Base-by-base conservation (phyloP, 2,329 filamentous ascomycete species). In the Elsinoe fawcettii region DNA sequence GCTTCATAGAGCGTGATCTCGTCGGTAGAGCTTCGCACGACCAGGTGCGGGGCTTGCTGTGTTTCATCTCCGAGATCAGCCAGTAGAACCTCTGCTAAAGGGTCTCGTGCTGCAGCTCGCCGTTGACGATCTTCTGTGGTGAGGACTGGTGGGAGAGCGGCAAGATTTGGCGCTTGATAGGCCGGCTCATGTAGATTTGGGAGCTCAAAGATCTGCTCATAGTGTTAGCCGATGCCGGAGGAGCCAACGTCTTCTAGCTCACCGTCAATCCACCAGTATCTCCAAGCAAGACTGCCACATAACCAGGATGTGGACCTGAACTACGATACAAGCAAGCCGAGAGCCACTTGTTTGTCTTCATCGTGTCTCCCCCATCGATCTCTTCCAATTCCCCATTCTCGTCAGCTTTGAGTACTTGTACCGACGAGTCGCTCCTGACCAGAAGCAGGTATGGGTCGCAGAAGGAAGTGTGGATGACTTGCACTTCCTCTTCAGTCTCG, bases 1-100 rank as follows among this genome's bases (percentile, higher is more conserved):
- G 92, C 90, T 67, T 93, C 84, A 68, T 97, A 99, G 46, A 97
- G 80, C 9, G 87, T 86, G 32, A 97, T 74, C 66, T 97, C 91
- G 62, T 96, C 87, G 59, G 83, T 85, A 8, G 81, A 79, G 51
- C 89, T 89, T 53, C 92, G 87, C 75, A 92, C 88, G 63, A 97
- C 85, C 18, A 99, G 76, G 69, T 95, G 89, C 5, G 92, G 90
- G 2, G 80, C 82, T 60, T 81, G 84, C 20, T 79, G 78, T 8
- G 82, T 83, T 3, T 77, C 73, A 66, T 96, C 89, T 23, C 93
- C 93, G 11, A 99, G 79, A 62, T 97, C 86, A 32, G 90, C 86
- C 5, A 96, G 81, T 6, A 96, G 67, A 3, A 96, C 80, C 69
- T 99, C 92, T 0, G 83, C 82, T 6, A 99, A 71, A 0, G 76